phyloP scores from a whole-genome alignment of 495 filamentous ascomycete genomes.

The Copromyces sp. region DNA sequence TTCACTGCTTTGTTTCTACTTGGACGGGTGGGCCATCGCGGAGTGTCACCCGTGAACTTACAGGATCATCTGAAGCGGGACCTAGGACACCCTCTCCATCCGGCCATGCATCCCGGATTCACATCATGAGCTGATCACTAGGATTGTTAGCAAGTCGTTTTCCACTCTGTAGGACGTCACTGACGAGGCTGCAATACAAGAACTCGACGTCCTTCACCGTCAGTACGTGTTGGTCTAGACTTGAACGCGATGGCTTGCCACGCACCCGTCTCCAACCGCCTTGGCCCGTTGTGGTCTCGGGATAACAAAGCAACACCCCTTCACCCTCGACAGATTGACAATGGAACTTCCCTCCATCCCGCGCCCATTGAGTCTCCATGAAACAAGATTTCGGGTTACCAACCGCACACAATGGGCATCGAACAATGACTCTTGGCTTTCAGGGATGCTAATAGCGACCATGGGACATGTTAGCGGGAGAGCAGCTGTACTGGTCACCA shows the following conservation, averaged over 20 bases:
- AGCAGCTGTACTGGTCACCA: not conserved
- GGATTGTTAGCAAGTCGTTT: not conserved
- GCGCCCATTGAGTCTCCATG: not conserved
- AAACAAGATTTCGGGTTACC: not conserved
- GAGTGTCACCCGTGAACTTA: not conserved
- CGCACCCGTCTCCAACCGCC: not conserved
- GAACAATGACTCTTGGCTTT: not conserved
- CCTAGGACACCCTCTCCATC: not conserved
- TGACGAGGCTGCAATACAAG: not conserved
- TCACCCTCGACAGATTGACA: not conserved
- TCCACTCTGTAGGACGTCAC: not conserved
- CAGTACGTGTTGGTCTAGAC: not conserved
- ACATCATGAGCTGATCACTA: not conserved
- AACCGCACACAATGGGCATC: not conserved
- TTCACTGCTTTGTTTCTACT: not conserved
- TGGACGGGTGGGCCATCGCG: not conserved
- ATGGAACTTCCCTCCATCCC: not conserved
- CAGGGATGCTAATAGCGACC: not conserved
- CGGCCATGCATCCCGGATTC: not conserved
- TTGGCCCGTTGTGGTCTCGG: not conserved
- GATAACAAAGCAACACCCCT: not conserved
- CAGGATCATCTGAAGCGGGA: not conserved
- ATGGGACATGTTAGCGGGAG: not conserved
- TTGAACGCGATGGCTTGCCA: not conserved
- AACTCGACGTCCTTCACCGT: not conserved